Evolutionary conservation across 2,329 filamentous ascomycete genomes (phyloP), one percentile per base, ranked within the genome.

Genomic region (Neoscytalidium dimidiatum): DNA sequence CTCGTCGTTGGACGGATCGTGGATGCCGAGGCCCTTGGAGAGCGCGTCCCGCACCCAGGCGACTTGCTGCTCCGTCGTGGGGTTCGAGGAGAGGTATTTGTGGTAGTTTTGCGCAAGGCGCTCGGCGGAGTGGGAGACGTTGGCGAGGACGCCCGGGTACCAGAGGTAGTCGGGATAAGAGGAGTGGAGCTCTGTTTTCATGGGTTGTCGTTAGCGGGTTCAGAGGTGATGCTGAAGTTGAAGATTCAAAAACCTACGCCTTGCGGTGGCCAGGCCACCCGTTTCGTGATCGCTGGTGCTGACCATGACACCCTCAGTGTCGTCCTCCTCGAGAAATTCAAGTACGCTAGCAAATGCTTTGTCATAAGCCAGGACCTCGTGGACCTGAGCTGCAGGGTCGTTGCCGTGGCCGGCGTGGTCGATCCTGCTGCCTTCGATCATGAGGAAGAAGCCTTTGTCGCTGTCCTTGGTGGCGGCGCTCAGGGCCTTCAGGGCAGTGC

Each of bases 381-480:
- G 89, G 31, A 85, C 81, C 69, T 86, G 84, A 17, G 82, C 83
- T 19, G 81, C 82, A 3, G 84, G 82, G 68, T 86, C 84, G 68
- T 85, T 86, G 71, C 81, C 82, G 69, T 85, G 84, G 56, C 93
- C 95, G 3, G 95, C 94, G 75, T 99, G 95, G 73, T 99, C 95
- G 71, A 99, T 98, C 46, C 95, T 86, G 71, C 92, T 96, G 4
- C 94, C 95, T 78, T 99, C 95, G 67, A 99, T 96, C 94, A 99
- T 97, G 71, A 99, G 83, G 80, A 99, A 99, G 83, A 98, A 99
- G 4, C 95, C 95, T 78, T 96, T 88, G 46, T 98, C 92, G 67
- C 87, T 92, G 73, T 94, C 84, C 73, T 86, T 84, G 0, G 95
- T 97, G 0, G 94, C 95, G 66, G 88, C 88, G 67, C 90, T 90